Base-by-base conservation (phyloP, 768 basidiomycete species). In the Leccinellum luteum region DNA sequence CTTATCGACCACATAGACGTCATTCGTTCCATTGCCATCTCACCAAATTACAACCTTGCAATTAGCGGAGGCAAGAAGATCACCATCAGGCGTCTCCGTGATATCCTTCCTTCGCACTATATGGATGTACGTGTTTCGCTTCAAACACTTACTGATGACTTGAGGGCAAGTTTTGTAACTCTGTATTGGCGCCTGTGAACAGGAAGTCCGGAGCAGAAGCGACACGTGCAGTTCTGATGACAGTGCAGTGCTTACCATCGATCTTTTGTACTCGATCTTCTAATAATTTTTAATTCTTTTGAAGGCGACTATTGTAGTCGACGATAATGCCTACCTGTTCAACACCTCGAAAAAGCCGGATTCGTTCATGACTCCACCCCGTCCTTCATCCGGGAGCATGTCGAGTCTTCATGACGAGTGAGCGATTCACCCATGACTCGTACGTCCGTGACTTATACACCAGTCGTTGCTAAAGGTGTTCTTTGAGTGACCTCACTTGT, bases 21-120 rank as follows among this genome's bases (percentile, higher is more conserved):
- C n/a, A 44, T 60, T 19, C 9, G n/a, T n/a, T 60, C 49, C 41
- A 56, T 64, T 10, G 12, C 52, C 9, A 56, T 64, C 31, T 60
- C 62, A 14, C 35, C 25, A n/a, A 27, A 64, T 19, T 55, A 60
- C 25, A 25, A 27, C 9, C 50, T 64, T 15, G 63, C 48, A 6
- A 41, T 30, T 0, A 54, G 53, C 12, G 60, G 53, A 32, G 54
- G 52, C 8, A 50, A 58, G 27, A 47, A 35, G 4, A 49, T 49
- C 43, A 49, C 51, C 14, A 28, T 59, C 35, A 48, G 41, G 27
- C 49, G 38, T n/a, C 57, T 63, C 13, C 6, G 15, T 21, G 54
- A 31, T 49, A 19, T 59, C 27, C 57, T 63, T 10, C 61, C 62
- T 17, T 30, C 28, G 9, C 15, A 31, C 4, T 58, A 59, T 34